Evolutionary conservation across 371 early-diverging fungal genomes (phyloP).

Genomic region (Dichotomocladium elegans): DNA sequence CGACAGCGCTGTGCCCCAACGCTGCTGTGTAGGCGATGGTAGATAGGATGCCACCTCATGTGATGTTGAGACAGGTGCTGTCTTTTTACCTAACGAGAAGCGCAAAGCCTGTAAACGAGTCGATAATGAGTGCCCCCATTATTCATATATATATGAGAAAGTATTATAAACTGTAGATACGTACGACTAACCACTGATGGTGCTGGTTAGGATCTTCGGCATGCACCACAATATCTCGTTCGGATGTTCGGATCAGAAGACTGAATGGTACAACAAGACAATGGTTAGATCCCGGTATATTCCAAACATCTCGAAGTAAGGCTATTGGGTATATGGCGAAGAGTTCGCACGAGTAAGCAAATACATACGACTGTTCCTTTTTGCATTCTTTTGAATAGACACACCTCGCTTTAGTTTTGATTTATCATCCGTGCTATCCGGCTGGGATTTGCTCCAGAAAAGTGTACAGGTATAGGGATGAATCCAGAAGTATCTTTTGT

Average conservation of each 20-base stretch:
- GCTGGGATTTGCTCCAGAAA: constrained; percentile 74
- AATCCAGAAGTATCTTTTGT: constrained; percentile 78
- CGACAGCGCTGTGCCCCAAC: no score
- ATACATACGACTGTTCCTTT: neutral
- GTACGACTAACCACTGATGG: constrained; percentile 59
- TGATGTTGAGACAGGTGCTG: no score
- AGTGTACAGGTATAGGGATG: constrained; percentile 81
- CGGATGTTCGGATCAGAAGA: constrained; percentile 62
- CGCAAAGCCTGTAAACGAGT: neutral
- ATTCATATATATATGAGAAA: no score
- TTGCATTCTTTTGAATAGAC: neutral
- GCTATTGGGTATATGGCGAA: constrained; percentile 26
- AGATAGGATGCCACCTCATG: no score
- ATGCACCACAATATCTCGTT: constrained; percentile 66
- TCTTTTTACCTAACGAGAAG: neutral
- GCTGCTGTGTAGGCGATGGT: no score
- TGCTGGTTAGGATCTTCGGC: constrained; percentile 65
- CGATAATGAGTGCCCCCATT: no score
- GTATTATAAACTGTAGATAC: no score
- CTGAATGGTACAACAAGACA: constrained; percentile 46
- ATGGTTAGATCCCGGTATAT: constrained; percentile 37
- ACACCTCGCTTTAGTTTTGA: constrained; percentile 55
- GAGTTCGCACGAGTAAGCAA: neutral
- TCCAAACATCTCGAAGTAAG: constrained; percentile 54
- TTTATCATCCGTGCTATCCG: constrained; percentile 54